Evolutionary conservation across 2,329 filamentous ascomycete species (phyloP), one percentile per base, ranked within the genome.

Genomic region (Colletotrichum trifolii): DNA sequence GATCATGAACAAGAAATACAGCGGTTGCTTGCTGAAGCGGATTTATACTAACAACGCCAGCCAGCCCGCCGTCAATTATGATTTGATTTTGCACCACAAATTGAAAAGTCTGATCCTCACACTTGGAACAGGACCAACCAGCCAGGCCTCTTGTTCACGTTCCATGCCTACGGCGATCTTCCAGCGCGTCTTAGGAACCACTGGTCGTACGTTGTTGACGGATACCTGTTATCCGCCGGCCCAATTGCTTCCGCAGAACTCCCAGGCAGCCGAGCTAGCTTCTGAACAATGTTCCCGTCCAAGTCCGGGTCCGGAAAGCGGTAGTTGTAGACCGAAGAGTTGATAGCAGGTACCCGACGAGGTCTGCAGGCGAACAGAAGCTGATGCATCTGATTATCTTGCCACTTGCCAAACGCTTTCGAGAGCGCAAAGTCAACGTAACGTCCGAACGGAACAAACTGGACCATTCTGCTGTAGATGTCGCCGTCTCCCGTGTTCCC

Each of bases 291-390:
- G 5, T 11, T 52, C 8, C 50, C 61, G 6, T 64, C 61, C 2
- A 61, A 17, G 33, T 55, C 45, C 3, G 55, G 54, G 8, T 67
- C 64, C 2, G 64, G 64, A 4, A 34, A 12, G 11, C 55, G 36
- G 11, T 65, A 67, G 35, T 65, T 60, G 56, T 67, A 60, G 35
- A 65, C 61, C 0, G 60, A 67, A 9, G 50, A 36, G 13, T 55
- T 64, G 12, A 40, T 34, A 13, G 65, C 49, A 0, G 55, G 46
- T 3, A 65, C 17, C 2, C 43, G 43, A 4, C 55, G 39, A 3
- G 49, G 42, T n/a, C 50, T 64, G 11, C 60, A 48, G 15, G 54
- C 55, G 15, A 67, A 57, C 17, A 67, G 47, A n/a, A 60, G 12
- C 48, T 47, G 49, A 2, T 63, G 60, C 5, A 56, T 13, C 36